Conservation (phyloP, 2,329 filamentous ascomycete species). For the Paraconiothyrium brasiliense region DNA sequence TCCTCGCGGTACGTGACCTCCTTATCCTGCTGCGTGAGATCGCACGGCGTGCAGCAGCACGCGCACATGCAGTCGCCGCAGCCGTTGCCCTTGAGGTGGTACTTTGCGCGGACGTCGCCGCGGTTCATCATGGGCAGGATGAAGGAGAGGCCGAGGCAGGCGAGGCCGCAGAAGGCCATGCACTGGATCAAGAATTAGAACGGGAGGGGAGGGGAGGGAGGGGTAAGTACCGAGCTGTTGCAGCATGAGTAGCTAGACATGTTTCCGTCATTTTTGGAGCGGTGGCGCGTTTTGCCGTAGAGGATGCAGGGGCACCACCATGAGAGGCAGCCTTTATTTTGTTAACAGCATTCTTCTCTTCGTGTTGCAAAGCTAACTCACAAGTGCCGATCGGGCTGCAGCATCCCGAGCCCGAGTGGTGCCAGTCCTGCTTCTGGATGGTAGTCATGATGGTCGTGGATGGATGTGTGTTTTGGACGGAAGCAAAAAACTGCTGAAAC, state of each 20-base stretch:
- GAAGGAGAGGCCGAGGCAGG: slow-evolving; percentile 37
- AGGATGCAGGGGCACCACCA: slow-evolving; percentile 47
- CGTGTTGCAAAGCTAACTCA: slow-evolving; percentile 20
- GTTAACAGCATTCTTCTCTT: slow-evolving; percentile 13
- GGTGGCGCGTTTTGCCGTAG: slow-evolving; percentile 43
- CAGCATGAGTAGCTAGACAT: slow-evolving; percentile 40
- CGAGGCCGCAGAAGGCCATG: slow-evolving; percentile 35
- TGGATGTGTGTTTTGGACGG: slow-evolving; percentile 4
- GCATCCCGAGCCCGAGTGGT: slow-evolving; percentile 39
- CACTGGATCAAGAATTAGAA: slow-evolving; percentile 26
- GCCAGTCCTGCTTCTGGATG: slow-evolving; percentile 41
- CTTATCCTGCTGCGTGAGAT: slow-evolving; percentile 47
- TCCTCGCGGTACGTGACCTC: slow-evolving; percentile 37
- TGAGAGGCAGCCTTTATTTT: slow-evolving; percentile 36
- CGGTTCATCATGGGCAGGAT: slow-evolving; percentile 45
- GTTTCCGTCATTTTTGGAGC: slow-evolving; percentile 38
- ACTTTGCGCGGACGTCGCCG: slow-evolving; percentile 43
- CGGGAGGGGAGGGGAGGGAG: not conserved
- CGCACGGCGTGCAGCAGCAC: slow-evolving; percentile 46
- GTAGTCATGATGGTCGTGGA: slow-evolving; percentile 27
- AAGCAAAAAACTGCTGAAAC: slow-evolving; percentile 6
- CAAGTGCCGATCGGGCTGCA: slow-evolving; percentile 43
- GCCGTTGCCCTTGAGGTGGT: slow-evolving; percentile 41
- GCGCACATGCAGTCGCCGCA: slow-evolving; percentile 47
- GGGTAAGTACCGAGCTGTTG: slow-evolving; percentile 34